phyloP scores from a whole-genome alignment of 2,329 filamentous ascomycete species.

The Ophiobolus disseminans region DNA sequence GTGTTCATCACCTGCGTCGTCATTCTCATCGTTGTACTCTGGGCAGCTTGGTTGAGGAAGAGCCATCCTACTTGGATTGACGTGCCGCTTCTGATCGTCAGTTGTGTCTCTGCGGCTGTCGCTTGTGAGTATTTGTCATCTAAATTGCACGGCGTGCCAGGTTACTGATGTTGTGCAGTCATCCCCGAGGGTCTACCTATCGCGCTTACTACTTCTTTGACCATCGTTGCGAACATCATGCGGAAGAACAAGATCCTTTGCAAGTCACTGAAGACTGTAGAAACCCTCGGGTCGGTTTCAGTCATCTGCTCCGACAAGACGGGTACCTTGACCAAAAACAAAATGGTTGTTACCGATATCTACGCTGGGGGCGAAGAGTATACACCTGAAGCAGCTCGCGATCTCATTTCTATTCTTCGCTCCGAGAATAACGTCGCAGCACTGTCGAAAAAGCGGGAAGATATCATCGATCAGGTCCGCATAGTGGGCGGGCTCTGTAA shows the following conservation, averaged over 20 bases:
- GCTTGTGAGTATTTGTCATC: slow-evolving; percentile 13
- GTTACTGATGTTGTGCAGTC: slow-evolving; percentile 43
- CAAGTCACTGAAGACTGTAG: slow-evolving; percentile 80
- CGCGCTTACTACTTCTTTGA: slow-evolving; percentile 64
- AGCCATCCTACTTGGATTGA: slow-evolving; percentile 74
- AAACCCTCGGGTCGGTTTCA: slow-evolving; percentile 75
- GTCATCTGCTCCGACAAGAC: slow-evolving; percentile 82
- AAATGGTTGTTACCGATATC: slow-evolving; percentile 76
- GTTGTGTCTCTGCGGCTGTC: slow-evolving; percentile 69
- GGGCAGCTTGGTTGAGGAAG: slow-evolving; percentile 73
- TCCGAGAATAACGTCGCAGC: slow-evolving; percentile 48
- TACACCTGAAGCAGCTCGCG: slow-evolving; percentile 59
- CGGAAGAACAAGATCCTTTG: slow-evolving; percentile 77
- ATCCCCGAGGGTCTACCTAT: slow-evolving; percentile 67
- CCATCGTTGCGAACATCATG: slow-evolving; percentile 80
- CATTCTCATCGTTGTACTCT: slow-evolving; percentile 68
- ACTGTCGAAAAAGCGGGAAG: slow-evolving; percentile 31
- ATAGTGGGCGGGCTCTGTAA: slow-evolving; percentile 73
- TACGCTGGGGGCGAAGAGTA: slow-evolving; percentile 63
- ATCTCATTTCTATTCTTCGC: slow-evolving; percentile 31
- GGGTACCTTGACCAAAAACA: slow-evolving; percentile 72
- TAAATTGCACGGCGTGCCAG: no score
- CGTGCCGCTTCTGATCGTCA: slow-evolving; percentile 74
- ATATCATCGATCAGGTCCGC: slow-evolving; percentile 61
- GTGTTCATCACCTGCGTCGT: slow-evolving; percentile 72